These are phyloP conservation scores for Lachnellula cervina DNA, from an alignment of 2,329 filamentous ascomycete genomes.

Conservation along the genomic window DNA sequence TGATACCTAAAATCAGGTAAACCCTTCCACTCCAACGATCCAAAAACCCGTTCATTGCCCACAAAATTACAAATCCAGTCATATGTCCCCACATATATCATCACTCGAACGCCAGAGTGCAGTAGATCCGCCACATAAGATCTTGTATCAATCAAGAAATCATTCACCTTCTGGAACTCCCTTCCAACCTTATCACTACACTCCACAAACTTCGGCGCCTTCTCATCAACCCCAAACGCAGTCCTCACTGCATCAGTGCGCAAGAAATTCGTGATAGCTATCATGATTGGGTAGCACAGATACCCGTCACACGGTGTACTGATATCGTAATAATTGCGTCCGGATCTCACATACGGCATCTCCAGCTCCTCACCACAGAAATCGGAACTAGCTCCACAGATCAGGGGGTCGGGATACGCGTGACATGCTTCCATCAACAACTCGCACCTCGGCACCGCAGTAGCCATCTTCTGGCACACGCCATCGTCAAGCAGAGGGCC, in stretches of 20 bases:
- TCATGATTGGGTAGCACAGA: conserved; percentile 22
- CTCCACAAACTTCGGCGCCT: conserved; percentile 13
- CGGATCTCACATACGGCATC: conserved; percentile 15
- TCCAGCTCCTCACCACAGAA: conserved; percentile 17
- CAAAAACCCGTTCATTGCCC: conserved; percentile 19
- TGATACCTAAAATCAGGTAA: conserved; percentile 18
- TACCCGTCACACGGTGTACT: conserved; percentile 21
- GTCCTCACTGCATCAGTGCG: conserved; percentile 15
- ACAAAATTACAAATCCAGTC: conserved; percentile 26
- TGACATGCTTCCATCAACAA: conserved; percentile 14
- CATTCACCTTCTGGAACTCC: conserved; percentile 17
- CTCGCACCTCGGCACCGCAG: conserved; percentile 16
- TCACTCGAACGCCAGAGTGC: conserved; percentile 17
- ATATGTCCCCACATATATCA: conserved; percentile 23
- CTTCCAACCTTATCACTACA: conserved; percentile 19
- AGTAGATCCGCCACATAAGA: conserved; percentile 15
- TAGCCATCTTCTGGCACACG: conserved; percentile 12
- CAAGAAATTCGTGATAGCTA: conserved; percentile 19
- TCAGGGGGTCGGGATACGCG: conserved; percentile 14
- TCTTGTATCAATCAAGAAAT: conserved; percentile 18
- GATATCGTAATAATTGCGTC: conserved; percentile 19
- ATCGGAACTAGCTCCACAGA: conserved; percentile 7
- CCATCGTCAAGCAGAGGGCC: conserved; percentile 16
- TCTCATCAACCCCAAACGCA: conserved; percentile 14
- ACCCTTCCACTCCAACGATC: conserved; percentile 18